Evolutionary conservation across 306 rosid species (phyloP).

Genomic region (Styphnolobium japonicum): DNA sequence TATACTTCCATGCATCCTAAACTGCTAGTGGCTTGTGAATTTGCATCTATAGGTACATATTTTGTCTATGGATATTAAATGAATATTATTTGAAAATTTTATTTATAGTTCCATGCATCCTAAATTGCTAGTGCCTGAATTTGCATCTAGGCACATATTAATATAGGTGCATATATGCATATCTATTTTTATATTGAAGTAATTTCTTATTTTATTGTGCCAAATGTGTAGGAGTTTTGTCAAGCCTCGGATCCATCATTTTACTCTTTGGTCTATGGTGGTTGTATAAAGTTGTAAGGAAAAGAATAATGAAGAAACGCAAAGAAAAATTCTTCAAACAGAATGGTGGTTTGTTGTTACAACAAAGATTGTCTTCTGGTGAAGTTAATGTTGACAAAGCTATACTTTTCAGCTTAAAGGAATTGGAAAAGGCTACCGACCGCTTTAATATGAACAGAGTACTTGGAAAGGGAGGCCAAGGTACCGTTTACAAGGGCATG

Average conservation of each 20-base stretch:
- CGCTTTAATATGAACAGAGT: constrained; percentile 27
- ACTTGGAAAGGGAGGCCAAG: constrained; percentile 47
- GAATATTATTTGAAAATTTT: too few species aligned
- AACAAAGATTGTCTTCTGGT: constrained; percentile 14
- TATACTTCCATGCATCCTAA: too few species aligned
- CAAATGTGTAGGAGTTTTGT: constrained; percentile 24
- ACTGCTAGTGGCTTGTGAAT: too few species aligned
- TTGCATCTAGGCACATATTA: too few species aligned
- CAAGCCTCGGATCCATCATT: constrained; percentile 31
- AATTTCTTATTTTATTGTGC: neutral
- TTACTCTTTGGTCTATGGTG: constrained; percentile 18
- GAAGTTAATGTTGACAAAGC: constrained; percentile 22
- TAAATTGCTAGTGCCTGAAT: neutral
- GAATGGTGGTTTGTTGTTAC: constrained; percentile 38
- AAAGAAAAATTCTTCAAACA: constrained; percentile 32
- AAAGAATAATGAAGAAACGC: neutral
- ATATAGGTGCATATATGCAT: too few species aligned
- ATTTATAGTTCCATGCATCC: too few species aligned
- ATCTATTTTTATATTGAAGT: too few species aligned
- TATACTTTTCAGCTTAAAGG: constrained; percentile 19
- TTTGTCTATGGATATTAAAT: too few species aligned
- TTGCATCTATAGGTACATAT: too few species aligned
- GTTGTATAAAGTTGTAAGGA: constrained; percentile 5
- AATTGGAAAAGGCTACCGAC: constrained; percentile 37
- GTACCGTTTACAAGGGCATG: constrained; percentile 40